These are phyloP conservation scores for Hymenoscyphus albidus DNA, from an alignment of 2,329 filamentous ascomycete species.

Conservation along the genomic window DNA sequence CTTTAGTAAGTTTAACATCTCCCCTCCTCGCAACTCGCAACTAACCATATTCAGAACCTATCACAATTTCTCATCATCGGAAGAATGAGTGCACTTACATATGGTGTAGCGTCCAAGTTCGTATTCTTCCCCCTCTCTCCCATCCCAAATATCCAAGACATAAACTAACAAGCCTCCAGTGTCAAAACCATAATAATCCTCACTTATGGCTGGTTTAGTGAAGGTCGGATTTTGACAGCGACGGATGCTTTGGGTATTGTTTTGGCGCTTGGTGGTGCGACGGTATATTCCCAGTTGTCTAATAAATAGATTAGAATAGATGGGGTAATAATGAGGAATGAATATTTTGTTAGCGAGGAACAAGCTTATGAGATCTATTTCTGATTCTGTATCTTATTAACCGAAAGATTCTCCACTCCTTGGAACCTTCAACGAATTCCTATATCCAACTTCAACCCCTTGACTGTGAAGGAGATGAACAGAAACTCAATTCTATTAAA, in stretches of 20 bases:
- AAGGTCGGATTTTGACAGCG: conserved; percentile 39
- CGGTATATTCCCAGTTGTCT: conserved; percentile 42
- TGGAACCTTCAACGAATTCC: no score
- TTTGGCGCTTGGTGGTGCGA: conserved; percentile 43
- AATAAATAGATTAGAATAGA: conserved; percentile 22
- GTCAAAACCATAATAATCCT: conserved; percentile 45
- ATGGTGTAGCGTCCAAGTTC: conserved; percentile 34
- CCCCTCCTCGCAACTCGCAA: not conserved
- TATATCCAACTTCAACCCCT: no score
- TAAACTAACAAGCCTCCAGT: conserved; percentile 30
- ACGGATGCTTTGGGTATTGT: conserved; percentile 42
- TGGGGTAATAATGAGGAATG: not conserved
- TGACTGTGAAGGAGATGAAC: no score
- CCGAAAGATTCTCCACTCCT: no score
- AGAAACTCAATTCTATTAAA: no score
- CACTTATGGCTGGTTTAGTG: conserved; percentile 44
- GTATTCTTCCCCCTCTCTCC: conserved; percentile 13
- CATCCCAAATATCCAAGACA: not conserved
- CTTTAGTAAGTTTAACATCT: conserved; percentile 27
- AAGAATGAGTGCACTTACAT: conserved; percentile 33
- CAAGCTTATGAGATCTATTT: no score
- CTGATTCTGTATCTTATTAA: no score
- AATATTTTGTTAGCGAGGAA: not conserved
- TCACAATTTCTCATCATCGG: conserved; percentile 40
- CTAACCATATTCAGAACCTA: conserved; percentile 31